These are phyloP conservation scores for Nidula microcarpa DNA, from an alignment of 768 basidiomycete species.

Conservation along the genomic window DNA sequence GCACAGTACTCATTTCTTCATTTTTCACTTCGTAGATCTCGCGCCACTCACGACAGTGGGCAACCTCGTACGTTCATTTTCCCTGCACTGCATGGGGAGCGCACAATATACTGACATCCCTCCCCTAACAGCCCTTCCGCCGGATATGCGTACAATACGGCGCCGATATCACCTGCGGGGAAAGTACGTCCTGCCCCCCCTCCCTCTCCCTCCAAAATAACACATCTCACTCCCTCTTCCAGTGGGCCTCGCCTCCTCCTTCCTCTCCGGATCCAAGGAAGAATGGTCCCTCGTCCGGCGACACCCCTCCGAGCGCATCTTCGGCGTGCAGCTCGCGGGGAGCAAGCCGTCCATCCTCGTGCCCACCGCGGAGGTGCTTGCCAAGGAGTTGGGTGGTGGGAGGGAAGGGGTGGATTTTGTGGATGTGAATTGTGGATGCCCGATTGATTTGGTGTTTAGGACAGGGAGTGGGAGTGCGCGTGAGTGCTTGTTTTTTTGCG, in stretches of 20 bases:
- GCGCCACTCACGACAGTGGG: constrained; percentile 91
- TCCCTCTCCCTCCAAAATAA: neutral
- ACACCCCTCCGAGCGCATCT: constrained; percentile 82
- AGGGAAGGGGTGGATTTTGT: constrained; percentile 75
- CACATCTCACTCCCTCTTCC: neutral
- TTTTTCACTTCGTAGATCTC: constrained; percentile 20
- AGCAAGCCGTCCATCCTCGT: constrained; percentile 79
- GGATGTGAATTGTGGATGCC: constrained; percentile 95
- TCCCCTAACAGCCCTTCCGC: constrained; percentile 73
- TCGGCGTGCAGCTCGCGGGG: constrained; percentile 92
- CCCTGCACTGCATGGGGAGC: neutral
- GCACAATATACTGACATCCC: neutral
- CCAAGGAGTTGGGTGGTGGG: constrained; percentile 48
- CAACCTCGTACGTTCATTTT: constrained; percentile 63
- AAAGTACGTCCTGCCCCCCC: constrained; percentile 50
- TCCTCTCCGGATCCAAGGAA: constrained; percentile 83
- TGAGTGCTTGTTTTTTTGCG: constrained; percentile 41
- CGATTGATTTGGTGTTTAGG: constrained; percentile 94
- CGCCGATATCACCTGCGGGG: constrained; percentile 93
- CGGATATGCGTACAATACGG: constrained; percentile 83
- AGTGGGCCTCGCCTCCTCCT: constrained; percentile 94
- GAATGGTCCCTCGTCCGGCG: constrained; percentile 93
- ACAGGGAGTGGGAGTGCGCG: constrained; percentile 87
- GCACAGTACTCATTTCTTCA: neutral
- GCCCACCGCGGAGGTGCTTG: constrained; percentile 78